A percentile compares a stretch with the other conserved stretches of the same genome.
These are phyloP conservation scores for Fusarium metavorans DNA, from an alignment of 2,329 filamentous ascomycete genomes.

Conservation along the genomic window DNA sequence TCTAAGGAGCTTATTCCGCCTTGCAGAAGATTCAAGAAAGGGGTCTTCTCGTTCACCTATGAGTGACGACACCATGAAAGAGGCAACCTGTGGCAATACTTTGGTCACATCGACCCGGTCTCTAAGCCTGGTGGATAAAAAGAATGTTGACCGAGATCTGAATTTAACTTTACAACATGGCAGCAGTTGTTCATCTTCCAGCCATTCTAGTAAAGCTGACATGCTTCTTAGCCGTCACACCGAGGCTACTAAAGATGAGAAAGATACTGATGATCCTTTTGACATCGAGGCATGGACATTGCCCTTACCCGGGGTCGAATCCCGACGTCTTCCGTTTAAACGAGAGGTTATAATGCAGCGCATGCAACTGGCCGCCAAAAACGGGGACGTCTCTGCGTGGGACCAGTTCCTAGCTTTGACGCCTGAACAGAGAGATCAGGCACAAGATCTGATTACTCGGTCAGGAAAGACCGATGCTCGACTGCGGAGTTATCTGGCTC, in stretches of 20 bases:
- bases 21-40: background rate
- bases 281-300: background rate
- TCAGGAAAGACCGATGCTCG: background rate
- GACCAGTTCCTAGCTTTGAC: background rate
- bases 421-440: background rate
- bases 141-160: background rate
- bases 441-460: background rate
- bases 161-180: background rate
- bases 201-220: background rate
- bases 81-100: background rate
- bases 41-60: background rate
- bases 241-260: background rate
- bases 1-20: background rate
- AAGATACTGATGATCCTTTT: background rate
- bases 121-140: background rate
- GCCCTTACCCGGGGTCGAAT: too few species aligned
- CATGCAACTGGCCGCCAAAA: background rate
- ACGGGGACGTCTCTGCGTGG: background rate
- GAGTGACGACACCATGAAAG: background rate
- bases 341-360: background rate
- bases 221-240: background rate
- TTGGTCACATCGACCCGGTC: background rate
- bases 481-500: background rate
- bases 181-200: background rate
- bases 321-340: background rate